These are phyloP conservation scores for Cyberlindnera euphorbiiphila DNA, from an alignment of 805 yeast species.

Conservation along the genomic window DNA sequence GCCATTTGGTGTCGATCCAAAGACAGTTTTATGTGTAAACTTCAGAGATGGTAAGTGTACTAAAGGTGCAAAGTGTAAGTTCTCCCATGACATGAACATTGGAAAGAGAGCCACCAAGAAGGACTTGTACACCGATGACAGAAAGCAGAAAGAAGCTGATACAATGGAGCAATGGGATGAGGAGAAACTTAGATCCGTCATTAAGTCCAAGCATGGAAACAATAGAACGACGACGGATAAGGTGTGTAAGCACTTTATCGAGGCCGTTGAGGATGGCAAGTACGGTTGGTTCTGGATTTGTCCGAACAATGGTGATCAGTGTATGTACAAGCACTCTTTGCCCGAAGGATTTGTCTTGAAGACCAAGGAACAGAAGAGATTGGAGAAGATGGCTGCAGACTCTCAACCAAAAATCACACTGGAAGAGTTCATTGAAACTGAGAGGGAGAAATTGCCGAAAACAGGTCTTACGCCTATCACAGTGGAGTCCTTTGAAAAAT, in stretches of 20 bases:
- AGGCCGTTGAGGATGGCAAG: constrained; percentile 94
- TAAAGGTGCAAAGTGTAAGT: constrained; percentile 81
- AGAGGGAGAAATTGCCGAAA: constrained; percentile 77
- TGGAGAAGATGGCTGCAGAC: constrained; percentile 82
- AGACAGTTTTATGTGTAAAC: constrained; percentile 83
- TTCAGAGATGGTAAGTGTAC: constrained; percentile 86
- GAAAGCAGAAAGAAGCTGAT: constrained; percentile 66
- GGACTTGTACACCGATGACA: constrained; percentile 88
- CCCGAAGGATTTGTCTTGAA: constrained; percentile 97
- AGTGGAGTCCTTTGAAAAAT: constrained; percentile 67
- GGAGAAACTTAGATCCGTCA: constrained; percentile 83
- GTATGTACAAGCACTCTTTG: constrained; percentile 92
- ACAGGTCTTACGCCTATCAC: constrained; percentile 81
- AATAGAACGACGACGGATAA: constrained; percentile 91
- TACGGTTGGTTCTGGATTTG: constrained; percentile 99
- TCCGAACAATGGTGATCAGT: constrained; percentile 88
- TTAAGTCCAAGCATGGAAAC: constrained; percentile 90
- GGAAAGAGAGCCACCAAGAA: constrained; percentile 88
- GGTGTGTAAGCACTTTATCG: constrained; percentile 90
- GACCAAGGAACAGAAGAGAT: constrained; percentile 91
- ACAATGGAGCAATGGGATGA: constrained; percentile 98
- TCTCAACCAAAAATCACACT: constrained; percentile 85
- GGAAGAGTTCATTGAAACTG: constrained; percentile 94
- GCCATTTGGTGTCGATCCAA: constrained; percentile 97
- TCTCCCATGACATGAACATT: constrained; percentile 80